Conservation (phyloP, 1,284 basidiomycete species). For the Inonotus hispidus region DNA sequence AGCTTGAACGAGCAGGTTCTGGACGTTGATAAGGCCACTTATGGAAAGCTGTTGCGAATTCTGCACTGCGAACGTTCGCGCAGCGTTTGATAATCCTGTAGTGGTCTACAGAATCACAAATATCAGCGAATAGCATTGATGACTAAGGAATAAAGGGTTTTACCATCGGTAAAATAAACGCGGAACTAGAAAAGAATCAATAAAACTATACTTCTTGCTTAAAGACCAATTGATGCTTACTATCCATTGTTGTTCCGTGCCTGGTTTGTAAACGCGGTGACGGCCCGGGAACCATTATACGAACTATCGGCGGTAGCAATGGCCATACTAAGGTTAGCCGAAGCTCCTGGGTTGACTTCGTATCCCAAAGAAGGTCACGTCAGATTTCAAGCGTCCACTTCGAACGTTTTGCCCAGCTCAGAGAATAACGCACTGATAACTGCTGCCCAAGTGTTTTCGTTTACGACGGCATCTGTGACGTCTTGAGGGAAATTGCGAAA, state of each 20-base stretch:
- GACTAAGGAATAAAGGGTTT: conserved; percentile 13
- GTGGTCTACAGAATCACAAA: not conserved
- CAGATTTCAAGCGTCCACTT: not conserved
- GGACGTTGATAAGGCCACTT: conserved; percentile 29
- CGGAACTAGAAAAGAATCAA: conserved; percentile 26
- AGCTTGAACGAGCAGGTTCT: conserved; percentile 42
- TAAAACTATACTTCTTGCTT: conserved; percentile 7
- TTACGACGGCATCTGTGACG: conserved; percentile 27
- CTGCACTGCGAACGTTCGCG: conserved; percentile 30
- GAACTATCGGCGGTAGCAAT: conserved; percentile 26
- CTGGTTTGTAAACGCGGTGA: conserved; percentile 30
- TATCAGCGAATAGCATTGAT: not conserved
- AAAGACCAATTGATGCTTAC: conserved; percentile 28
- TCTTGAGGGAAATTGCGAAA: conserved; percentile 38
- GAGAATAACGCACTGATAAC: conserved; percentile 29
- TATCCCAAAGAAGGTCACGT: conserved; percentile 6
- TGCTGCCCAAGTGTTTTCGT: conserved; percentile 31
- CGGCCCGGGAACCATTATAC: conserved; percentile 33
- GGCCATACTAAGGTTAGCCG: conserved; percentile 30
- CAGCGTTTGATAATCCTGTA: conserved; percentile 25
- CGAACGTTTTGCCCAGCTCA: not conserved
- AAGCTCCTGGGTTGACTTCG: conserved; percentile 38
- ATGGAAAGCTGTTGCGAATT: conserved; percentile 13
- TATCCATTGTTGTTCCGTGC: conserved; percentile 43
- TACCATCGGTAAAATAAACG: conserved; percentile 1